phyloP scores from a whole-genome alignment of 208 protist species.

The Trichomonas gallinae region DNA sequence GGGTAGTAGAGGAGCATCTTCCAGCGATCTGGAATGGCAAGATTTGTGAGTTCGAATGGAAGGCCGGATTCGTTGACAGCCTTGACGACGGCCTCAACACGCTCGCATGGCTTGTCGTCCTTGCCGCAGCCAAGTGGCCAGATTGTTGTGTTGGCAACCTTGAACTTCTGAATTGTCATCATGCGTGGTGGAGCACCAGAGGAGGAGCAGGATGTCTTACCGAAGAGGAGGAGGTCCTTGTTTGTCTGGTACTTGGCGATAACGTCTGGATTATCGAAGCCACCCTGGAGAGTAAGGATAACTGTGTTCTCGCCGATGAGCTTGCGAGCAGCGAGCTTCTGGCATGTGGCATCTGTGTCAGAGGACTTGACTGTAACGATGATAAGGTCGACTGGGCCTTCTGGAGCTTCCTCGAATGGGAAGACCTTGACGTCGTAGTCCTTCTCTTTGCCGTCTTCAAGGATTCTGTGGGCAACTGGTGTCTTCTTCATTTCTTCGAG shows the following conservation, averaged over 20 bases:
- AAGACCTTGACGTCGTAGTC: not conserved
- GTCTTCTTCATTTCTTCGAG: not conserved
- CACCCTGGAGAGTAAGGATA: not conserved
- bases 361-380: not conserved
- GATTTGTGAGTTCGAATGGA: not conserved
- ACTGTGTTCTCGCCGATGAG: not conserved
- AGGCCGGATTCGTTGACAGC: not conserved
- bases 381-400: not conserved
- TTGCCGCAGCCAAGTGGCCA: not conserved
- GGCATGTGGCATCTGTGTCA: not conserved
- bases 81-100: not conserved
- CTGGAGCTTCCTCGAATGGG: not conserved
- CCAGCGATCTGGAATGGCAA: not conserved
- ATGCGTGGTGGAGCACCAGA: not conserved
- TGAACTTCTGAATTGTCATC: not conserved
- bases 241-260: not conserved
- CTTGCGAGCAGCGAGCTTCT: not conserved
- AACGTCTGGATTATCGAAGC: not conserved
- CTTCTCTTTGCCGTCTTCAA: not conserved
- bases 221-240: not conserved
- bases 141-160: not conserved
- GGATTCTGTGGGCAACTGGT: not conserved
- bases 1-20: not conserved
- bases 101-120: not conserved
- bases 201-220: not conserved